These are phyloP conservation scores for Cordyceps javanica DNA, from an alignment of 2,329 filamentous ascomycete species.

Conservation along the genomic window DNA sequence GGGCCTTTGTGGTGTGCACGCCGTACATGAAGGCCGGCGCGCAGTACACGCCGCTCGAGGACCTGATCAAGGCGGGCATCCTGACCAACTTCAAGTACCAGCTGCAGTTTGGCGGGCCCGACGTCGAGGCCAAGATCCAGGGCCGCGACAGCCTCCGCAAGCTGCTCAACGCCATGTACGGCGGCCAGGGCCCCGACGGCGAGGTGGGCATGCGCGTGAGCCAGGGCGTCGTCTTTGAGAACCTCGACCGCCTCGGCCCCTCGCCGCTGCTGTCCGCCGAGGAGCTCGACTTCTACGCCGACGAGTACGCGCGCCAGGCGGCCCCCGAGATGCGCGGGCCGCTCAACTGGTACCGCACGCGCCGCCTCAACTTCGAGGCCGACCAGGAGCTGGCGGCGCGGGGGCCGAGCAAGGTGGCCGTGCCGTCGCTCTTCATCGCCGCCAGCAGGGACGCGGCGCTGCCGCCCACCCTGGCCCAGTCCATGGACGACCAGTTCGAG, in stretches of 20 bases:
- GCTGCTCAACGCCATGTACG: conserved; percentile 68
- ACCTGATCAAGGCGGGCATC: conserved; percentile 46
- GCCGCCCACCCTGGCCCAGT: conserved; percentile 60
- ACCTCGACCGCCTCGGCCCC: conserved; percentile 49
- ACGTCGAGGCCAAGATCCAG: conserved; percentile 53
- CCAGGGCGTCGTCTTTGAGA: conserved; percentile 59
- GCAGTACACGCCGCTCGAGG: conserved; percentile 50
- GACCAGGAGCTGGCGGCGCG: conserved; percentile 47
- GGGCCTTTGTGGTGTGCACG: conserved; percentile 76
- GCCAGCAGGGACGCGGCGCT: conserved; percentile 67
- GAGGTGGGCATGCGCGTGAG: conserved; percentile 52
- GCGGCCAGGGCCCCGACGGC: conserved; percentile 52
- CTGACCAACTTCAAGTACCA: conserved; percentile 78
- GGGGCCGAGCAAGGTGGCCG: conserved; percentile 35
- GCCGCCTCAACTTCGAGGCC: conserved; percentile 61
- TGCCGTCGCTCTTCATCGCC: conserved; percentile 69
- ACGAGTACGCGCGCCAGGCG: conserved; percentile 57
- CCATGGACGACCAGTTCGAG: conserved; percentile 64
- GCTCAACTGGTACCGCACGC: conserved; percentile 81
- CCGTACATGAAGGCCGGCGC: conserved; percentile 56
- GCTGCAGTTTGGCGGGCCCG: conserved; percentile 66
- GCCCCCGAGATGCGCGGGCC: conserved; percentile 64
- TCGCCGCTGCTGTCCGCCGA: conserved; percentile 57
- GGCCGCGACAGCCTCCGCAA: conserved; percentile 58
- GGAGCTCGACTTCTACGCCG: conserved; percentile 71